These are phyloP conservation scores for Bipolaris zeicola DNA, from an alignment of 2,329 filamentous ascomycete species.

Conservation along the genomic window DNA sequence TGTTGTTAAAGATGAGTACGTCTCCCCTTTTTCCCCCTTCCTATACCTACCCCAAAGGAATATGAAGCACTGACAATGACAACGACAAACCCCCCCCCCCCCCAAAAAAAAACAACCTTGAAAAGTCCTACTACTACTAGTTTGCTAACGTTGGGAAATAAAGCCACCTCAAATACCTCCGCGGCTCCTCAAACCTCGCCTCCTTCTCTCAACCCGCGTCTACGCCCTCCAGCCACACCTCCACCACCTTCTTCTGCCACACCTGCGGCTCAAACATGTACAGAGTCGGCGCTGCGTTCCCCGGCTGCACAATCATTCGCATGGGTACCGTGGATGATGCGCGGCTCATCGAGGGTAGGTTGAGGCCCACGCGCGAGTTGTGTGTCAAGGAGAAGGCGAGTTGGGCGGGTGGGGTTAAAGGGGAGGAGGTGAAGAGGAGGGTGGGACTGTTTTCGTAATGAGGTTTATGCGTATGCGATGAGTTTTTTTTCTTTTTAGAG, in stretches of 20 bases:
- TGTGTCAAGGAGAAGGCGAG: slow-evolving; percentile 59
- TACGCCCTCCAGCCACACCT: slow-evolving; percentile 34
- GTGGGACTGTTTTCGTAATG: background rate
- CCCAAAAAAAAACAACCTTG: too few species aligned
- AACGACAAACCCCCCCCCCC: too few species aligned
- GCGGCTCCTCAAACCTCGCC: slow-evolving; percentile 58
- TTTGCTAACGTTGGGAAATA: too few species aligned
- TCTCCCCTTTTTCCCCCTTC: background rate
- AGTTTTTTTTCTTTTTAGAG: too few species aligned
- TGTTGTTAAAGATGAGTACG: slow-evolving; percentile 51
- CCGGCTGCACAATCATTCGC: slow-evolving; percentile 57
- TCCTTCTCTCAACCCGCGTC: slow-evolving; percentile 48
- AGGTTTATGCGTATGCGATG: too few species aligned
- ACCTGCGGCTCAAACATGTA: slow-evolving; percentile 68
- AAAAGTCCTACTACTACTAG: too few species aligned
- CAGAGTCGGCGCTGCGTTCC: slow-evolving; percentile 53
- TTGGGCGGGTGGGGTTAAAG: slow-evolving; percentile 48
- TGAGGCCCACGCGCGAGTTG: slow-evolving; percentile 60
- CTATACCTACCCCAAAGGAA: background rate
- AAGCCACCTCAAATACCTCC: slow-evolving; percentile 53
- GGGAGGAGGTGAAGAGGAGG: slow-evolving; percentile 7
- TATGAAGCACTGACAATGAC: too few species aligned
- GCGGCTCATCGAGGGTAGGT: slow-evolving; percentile 59
- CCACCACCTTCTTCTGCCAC: slow-evolving; percentile 67
- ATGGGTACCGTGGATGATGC: slow-evolving; percentile 69